phyloP scores from a whole-genome alignment of 1,284 basidiomycete species.

The Ganoderma lucidum region DNA sequence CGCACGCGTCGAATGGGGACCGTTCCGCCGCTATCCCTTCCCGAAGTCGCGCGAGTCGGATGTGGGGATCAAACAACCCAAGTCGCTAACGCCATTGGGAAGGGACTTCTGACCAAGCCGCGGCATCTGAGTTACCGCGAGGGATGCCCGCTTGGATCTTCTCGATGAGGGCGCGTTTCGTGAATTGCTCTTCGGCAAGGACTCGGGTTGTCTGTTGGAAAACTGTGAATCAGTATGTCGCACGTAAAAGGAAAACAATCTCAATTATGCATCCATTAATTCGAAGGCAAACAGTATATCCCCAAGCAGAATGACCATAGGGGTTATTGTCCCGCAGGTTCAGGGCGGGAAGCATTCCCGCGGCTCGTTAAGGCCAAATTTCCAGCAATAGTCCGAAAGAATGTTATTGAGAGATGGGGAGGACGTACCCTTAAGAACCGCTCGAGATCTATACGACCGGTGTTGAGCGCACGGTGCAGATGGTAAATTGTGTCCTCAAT shows the following conservation, averaged over 20 bases:
- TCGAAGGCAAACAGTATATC: neutral
- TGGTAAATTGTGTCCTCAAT: constrained; percentile 99
- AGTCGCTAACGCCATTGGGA: constrained; percentile 34
- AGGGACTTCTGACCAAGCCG: constrained; percentile 28
- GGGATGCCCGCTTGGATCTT: constrained; percentile 82
- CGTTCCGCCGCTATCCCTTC: neutral
- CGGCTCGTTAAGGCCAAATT: neutral
- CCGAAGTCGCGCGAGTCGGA: neutral
- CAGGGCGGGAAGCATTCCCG: constrained; percentile 10
- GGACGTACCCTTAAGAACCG: constrained; percentile 84
- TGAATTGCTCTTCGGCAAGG: constrained; percentile 94
- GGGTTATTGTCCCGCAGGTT: constrained; percentile 31
- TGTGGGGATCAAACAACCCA: neutral
- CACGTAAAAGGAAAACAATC: neutral
- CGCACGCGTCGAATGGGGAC: neutral
- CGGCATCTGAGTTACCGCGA: constrained; percentile 47
- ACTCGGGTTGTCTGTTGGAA: constrained; percentile 82
- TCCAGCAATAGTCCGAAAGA: constrained; percentile 1
- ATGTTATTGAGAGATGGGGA: constrained; percentile 14
- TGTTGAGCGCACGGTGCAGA: constrained; percentile 91
- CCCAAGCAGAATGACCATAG: constrained; percentile 11
- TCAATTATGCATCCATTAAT: neutral
- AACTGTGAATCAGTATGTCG: neutral
- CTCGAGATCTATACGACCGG: constrained; percentile 92
- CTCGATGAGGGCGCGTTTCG: constrained; percentile 90